Evolutionary conservation across 768 basidiomycete genomes (phyloP), one percentile per base, ranked within the genome.

Genomic region (Russula virescens): DNA sequence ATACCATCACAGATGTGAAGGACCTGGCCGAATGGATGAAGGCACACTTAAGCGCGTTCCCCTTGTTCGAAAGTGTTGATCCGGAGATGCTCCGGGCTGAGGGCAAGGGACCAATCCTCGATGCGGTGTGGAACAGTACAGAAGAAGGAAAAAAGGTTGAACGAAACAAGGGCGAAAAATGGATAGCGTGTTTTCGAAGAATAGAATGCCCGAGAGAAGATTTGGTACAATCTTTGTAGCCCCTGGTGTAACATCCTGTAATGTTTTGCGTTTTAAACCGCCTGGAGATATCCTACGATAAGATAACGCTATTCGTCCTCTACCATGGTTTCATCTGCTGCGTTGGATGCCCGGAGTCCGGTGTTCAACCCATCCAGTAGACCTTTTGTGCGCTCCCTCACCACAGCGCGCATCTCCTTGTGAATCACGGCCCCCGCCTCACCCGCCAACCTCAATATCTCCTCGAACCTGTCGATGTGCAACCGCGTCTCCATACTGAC

Each of bases 61-160:
- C 95, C 0, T 77, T 96, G 16, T 98, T 99, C 73, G 83, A 93
- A 66, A 78, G 80, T 35, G 80, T 96, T 63, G 83, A 84, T 52
- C 89, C 92, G 68, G 82, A 86, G 34, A 82, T 84, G 26, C 79
- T 98, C 21, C 83, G 89, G n/a, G 76, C 78, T 11, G 82, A 89
- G 65, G 91, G 90, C 19, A 84, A 87, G 67, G 89, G 88, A 2
- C 78, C 82, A 0, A 83, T 94, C 51, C 71, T 95, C n/a, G 89
- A 91, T 66, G 90, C 87, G 2, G 86, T 96, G 19, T 87, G 87
- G 73, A 82, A 77, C 38, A 85, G 85, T 69, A 99, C 97, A 4
- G 97, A 99, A 74, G 97, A 99, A 75, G 96, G 97, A 6, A 92
- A 87, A 74, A 99, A 99, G 73, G 97, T 98, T 0, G 91, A 91